Evolutionary conservation across 345 rosid species (phyloP).

Genomic region (Gossypium ekmanianum): DNA sequence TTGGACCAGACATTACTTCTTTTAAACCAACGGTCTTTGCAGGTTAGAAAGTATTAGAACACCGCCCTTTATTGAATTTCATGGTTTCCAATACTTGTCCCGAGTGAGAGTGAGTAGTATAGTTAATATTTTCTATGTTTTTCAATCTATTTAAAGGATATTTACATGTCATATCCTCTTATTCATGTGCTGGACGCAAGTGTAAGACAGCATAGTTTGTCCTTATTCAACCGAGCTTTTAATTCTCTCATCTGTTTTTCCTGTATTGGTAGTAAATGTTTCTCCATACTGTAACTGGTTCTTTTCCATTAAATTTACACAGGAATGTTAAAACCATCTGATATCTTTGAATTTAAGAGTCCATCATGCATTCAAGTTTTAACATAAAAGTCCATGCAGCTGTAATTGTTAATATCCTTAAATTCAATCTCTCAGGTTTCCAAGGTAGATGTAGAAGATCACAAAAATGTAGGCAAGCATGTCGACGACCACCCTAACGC

Average conservation of each 20-base stretch:
- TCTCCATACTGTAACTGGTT: background rate
- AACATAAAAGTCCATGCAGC: too few species aligned
- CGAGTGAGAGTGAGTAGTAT: too few species aligned
- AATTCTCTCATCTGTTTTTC: background rate
- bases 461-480: background rate
- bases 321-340: too few species aligned
- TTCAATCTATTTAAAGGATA: too few species aligned
- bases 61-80: slow-evolving; percentile 5
- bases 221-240: background rate
- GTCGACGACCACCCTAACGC: background rate
- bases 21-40: slow-evolving; percentile 7
- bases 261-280: background rate
- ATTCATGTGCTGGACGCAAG: too few species aligned
- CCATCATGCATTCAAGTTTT: too few species aligned
- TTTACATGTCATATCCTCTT: too few species aligned
- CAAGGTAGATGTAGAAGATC: slow-evolving; percentile 18
- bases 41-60: slow-evolving; percentile 9
- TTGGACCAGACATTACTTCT: slow-evolving; percentile 6
- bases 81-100: background rate
- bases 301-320: background rate
- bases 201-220: background rate
- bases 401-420: background rate
- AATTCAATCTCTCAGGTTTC: slow-evolving; percentile 22
- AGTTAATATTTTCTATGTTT: too few species aligned
- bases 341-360: too few species aligned